Base-by-base conservation (phyloP, 1,139 yeast genomes). In the Yamadazyma diddensiae region DNA sequence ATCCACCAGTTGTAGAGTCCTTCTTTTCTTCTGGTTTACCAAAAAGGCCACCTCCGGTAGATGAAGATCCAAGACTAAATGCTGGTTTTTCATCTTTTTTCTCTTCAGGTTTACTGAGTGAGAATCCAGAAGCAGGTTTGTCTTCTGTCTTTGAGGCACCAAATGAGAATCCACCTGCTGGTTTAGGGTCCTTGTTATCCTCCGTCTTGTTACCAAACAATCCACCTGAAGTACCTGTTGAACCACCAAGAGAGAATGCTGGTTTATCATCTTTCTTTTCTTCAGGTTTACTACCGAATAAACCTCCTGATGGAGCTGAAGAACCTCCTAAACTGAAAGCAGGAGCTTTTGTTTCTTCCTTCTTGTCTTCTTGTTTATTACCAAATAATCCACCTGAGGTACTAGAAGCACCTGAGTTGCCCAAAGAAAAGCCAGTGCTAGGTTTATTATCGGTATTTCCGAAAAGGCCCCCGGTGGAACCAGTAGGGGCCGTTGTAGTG, bases 231-330 rank as follows among this genome's bases (percentile, higher is more conserved):
- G 33, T 14, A 11, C 20, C n/a, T n/a, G n/a, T 38, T 12, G 33
- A 11, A 18, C 11, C 42, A 1, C 60, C 60, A 28, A 57, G 56
- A 13, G 52, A 34, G 25, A 53, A 46, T 6, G 49, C 41, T 18
- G 52, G 48, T 25, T 46, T 55, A 26, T 39, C 49, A 28, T 41
- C 47, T 29, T 56, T 49, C 44, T 49, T 55, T 17, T 47, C 53
- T 17, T 43, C 55, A 6, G 59, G 42, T 24, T 50, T 55, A 21
- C 28, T 26, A 5, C 38, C 39, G 24, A 36, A 37, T 5, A 31
- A 15, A 5, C 35, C 47, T 8, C 49, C 48, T 6, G 20, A 18
- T 18, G 20, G 6, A 12, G 22, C 22, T 7, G 6, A 9, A 20
- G 54, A 40, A 8, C 33, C 46, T 16, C 45, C 43, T 30, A 45